A percentile compares a stretch with the other conserved stretches of the same genome.
These are phyloP conservation scores for Candida labiduridarum DNA, from an alignment of 1,139 yeast genomes.

Conservation along the genomic window DNA sequence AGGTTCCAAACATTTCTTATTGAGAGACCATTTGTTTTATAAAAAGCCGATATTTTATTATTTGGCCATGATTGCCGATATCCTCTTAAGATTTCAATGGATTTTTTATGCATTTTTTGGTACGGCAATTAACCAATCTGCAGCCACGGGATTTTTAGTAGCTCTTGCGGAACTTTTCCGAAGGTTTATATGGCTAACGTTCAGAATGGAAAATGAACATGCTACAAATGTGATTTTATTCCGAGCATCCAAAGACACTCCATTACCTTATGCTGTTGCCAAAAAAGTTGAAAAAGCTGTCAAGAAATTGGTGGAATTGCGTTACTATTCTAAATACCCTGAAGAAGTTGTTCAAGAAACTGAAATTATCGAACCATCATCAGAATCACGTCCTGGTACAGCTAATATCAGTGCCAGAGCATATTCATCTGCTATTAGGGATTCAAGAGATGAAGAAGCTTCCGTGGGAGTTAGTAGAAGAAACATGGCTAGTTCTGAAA, in stretches of 20 bases:
- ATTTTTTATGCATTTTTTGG: conserved; percentile 77
- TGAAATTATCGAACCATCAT: background rate
- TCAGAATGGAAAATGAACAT: conserved; percentile 96
- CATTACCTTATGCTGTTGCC: conserved; percentile 72
- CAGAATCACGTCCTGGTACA: conserved; percentile 1
- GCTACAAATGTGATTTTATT: conserved; percentile 82
- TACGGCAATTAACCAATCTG: conserved; percentile 81
- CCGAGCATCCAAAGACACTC: conserved; percentile 84
- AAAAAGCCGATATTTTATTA: conserved; percentile 66
- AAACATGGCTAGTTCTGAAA: conserved; percentile 7
- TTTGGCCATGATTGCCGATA: conserved; percentile 70
- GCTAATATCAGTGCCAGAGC: conserved; percentile 7
- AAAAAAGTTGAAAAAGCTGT: conserved; percentile 41
- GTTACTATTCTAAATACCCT: conserved; percentile 21
- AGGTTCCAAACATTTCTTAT: conserved; percentile 56
- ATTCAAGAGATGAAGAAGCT: conserved; percentile 16
- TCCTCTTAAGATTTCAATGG: conserved; percentile 86
- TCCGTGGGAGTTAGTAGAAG: conserved; percentile 13
- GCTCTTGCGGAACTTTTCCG: conserved; percentile 82
- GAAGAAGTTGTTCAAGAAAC: conserved; percentile 7
- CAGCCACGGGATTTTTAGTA: conserved; percentile 81
- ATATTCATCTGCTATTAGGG: conserved; percentile 14
- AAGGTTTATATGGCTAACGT: conserved; percentile 84
- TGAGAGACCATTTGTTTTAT: conserved; percentile 74
- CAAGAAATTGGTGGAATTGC: conserved; percentile 39